These are phyloP conservation scores for Cupressus sempervirens DNA, from an alignment of 75 land plant genomes.

Conservation along the genomic window DNA sequence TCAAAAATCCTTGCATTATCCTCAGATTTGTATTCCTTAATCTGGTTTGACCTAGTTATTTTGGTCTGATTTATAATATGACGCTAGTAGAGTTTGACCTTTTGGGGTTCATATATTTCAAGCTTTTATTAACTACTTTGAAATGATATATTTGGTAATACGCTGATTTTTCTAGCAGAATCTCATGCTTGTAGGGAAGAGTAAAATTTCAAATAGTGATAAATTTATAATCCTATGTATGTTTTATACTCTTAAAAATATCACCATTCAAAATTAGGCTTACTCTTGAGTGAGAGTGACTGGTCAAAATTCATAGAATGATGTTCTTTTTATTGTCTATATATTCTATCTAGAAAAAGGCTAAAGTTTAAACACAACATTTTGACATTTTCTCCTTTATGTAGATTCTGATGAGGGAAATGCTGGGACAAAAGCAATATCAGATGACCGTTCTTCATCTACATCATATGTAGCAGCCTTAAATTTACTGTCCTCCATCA, in stretches of 20 bases:
- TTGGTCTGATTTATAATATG: no score
- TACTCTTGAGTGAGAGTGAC: not conserved
- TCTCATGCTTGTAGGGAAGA: not conserved
- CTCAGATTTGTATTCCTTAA: no score
- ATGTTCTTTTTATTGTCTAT: not conserved
- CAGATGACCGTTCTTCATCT: not conserved
- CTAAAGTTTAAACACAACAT: not conserved
- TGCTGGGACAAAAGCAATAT: not conserved
- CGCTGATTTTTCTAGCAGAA: not conserved
- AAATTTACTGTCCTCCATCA: constrained; percentile 54
- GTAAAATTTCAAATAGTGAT: not conserved
- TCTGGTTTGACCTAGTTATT: no score
- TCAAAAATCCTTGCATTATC: not conserved
- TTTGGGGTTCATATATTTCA: no score
- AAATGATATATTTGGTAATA: not conserved
- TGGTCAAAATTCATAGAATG: not conserved
- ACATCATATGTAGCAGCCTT: constrained; percentile 44
- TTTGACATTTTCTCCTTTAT: not conserved
- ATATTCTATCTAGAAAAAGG: not conserved
- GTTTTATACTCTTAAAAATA: not conserved
- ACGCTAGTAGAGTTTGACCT: no score
- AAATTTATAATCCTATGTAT: not conserved
- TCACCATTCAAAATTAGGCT: not conserved
- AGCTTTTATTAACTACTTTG: no score
- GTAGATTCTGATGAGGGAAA: not conserved